Base-by-base conservation (phyloP, 2,329 filamentous ascomycete genomes). In the Stachybotrys elegans region DNA sequence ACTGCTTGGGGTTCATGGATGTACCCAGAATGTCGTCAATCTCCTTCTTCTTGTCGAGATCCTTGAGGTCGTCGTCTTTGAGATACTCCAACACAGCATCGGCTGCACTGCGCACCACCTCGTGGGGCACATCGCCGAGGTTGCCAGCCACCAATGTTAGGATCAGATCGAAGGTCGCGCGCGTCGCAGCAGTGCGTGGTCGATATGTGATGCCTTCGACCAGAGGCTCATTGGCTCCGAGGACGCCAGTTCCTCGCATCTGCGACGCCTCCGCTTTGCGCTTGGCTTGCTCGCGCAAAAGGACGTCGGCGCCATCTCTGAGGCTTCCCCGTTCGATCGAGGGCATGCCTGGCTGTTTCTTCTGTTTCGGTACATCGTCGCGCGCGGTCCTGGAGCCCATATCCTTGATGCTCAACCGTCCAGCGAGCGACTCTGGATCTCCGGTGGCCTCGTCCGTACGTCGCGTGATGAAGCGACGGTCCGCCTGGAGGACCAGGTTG, bases 401-500 rank as follows among this genome's bases (percentile, higher is more conserved):
- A 58, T 98, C 91, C 57, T 83, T 81, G 59, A 98, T 92, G 55
- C 87, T 92, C 65, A 98, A 84, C 56, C 91, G 86, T 43, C 93
- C 93, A 45, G 93, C 94, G 47, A 98, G 81, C 46, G 94, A 98
- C 72, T 98, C 93, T 42, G 93, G 94, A 65, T 98, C 93, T 58
- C 93, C 93, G 42, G 92, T 97, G 51, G 89, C 84, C 72, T 98
- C 94, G 69, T 98, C 92, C 57, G 84, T 90, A 59, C 90, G 84
- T 65, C 93, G 84, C 52, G 89, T 89, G 58, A 95, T 86, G 65
- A 98, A 97, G 58, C 93, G 86, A 72, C 91, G 86, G 75, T 98
- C 93, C 73, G 90, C 91, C 87, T 98, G 93, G 81, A 98, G 88
- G 65, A 98, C 93, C 89, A 98, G 86, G 83, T 98, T 98, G 73